These are phyloP conservation scores for Teratosphaeria viscida DNA, from an alignment of 2,329 filamentous ascomycete genomes.

Conservation along the genomic window DNA sequence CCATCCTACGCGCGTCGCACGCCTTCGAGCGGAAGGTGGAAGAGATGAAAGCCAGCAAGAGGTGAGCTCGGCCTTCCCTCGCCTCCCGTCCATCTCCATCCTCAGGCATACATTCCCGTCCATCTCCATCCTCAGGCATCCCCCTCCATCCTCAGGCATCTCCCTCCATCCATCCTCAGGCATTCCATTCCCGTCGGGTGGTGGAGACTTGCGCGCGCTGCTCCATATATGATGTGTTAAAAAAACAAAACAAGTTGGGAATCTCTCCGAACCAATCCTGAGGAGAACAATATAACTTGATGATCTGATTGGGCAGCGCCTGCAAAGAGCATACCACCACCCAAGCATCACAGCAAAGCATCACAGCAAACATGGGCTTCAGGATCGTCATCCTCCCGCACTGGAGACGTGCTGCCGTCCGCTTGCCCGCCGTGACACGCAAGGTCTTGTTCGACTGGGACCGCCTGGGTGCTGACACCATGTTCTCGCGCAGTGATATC, in stretches of 20 bases:
- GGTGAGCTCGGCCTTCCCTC: conserved; percentile 36
- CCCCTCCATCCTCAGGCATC: not conserved
- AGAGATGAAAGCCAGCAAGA: conserved; percentile 78
- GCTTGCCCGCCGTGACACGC: not conserved
- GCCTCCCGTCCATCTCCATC: conserved; percentile 3
- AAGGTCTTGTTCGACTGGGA: not conserved
- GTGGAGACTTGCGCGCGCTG: conserved; percentile 18
- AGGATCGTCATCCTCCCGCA: conserved; percentile 3
- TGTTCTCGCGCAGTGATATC: conserved; percentile 59
- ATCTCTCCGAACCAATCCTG: conserved; percentile 97
- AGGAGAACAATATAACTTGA: conserved; percentile 76
- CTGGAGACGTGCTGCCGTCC: conserved; percentile 1
- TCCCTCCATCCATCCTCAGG: not conserved
- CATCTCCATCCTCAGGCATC: not conserved
- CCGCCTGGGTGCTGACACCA: not conserved
- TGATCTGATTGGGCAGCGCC: conserved; percentile 46
- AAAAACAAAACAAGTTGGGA: conserved; percentile 97
- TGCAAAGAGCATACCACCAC: not conserved
- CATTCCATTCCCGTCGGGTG: conserved; percentile 2
- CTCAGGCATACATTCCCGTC: not conserved
- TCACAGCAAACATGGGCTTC: conserved; percentile 1
- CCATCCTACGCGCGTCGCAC: conserved; percentile 49
- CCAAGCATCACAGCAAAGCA: not conserved
- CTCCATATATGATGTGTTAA: conserved; percentile 73
- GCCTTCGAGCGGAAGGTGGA: conserved; percentile 73